These are phyloP conservation scores for Inonotus hispidus DNA, from an alignment of 1,284 basidiomycete genomes.

Conservation along the genomic window DNA sequence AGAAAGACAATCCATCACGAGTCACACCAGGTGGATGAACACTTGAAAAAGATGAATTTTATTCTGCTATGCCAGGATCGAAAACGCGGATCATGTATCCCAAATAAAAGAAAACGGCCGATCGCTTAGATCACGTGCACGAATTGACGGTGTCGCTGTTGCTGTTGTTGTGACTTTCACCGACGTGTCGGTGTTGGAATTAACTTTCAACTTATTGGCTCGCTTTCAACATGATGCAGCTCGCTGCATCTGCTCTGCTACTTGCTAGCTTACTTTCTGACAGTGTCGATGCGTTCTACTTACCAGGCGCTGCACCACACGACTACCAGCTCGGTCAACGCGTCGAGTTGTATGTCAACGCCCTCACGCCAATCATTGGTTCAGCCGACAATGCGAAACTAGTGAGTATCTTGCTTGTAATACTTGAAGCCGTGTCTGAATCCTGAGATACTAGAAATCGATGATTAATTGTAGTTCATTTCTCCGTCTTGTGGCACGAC, in stretches of 20 bases:
- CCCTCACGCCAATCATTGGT: constrained; percentile 79
- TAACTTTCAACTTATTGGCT: background rate
- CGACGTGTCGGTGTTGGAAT: background rate
- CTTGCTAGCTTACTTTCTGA: constrained; percentile 23
- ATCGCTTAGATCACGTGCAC: no score
- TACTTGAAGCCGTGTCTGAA: background rate
- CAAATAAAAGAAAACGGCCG: no score
- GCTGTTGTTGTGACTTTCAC: background rate
- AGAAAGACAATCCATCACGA: no score
- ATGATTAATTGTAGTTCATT: constrained; percentile 65
- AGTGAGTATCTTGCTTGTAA: constrained; percentile 38
- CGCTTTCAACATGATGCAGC: constrained; percentile 8
- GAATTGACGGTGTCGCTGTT: no score
- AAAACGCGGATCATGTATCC: no score
- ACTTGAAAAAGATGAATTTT: no score
- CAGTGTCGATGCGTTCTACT: constrained; percentile 50
- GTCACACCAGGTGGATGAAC: no score
- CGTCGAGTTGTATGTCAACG: constrained; percentile 75
- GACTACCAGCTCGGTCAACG: constrained; percentile 67
- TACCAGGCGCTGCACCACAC: constrained; percentile 76
- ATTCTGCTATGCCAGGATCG: no score
- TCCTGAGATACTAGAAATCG: constrained; percentile 57
- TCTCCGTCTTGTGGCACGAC: constrained; percentile 22
- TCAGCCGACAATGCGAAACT: constrained; percentile 71
- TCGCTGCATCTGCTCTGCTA: constrained; percentile 10